These are phyloP conservation scores for Marasmius oreades DNA, from an alignment of 1,284 basidiomycete species.

Conservation along the genomic window DNA sequence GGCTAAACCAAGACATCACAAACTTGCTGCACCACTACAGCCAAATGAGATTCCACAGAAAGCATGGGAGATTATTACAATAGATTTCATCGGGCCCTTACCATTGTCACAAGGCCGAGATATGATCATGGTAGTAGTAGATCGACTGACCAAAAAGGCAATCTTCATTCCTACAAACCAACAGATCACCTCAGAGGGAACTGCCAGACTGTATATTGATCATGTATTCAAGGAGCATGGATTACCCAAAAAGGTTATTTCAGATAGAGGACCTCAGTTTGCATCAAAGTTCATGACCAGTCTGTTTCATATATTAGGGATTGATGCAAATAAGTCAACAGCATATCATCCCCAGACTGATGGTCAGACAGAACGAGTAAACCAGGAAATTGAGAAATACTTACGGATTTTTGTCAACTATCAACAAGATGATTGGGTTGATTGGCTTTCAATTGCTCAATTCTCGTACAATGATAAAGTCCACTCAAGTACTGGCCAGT, in stretches of 20 bases:
- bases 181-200: neutral
- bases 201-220: neutral
- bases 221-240: slow-evolving; percentile 4
- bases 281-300: slow-evolving; percentile 6
- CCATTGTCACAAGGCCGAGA: neutral
- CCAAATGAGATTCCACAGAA: neutral
- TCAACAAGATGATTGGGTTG: slow-evolving; percentile 2
- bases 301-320: neutral
- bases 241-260: neutral
- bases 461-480: slow-evolving; percentile 7
- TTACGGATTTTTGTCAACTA: slow-evolving; percentile 8
- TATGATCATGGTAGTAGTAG: neutral
- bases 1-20: no score
- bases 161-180: neutral
- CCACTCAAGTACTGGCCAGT: neutral
- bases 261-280: slow-evolving; percentile 4
- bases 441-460: neutral
- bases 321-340: neutral
- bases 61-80: neutral
- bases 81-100: neutral
- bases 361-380: slow-evolving; percentile 6
- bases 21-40: no score
- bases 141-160: neutral
- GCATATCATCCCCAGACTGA: slow-evolving; percentile 7
- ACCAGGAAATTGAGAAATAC: neutral